These are phyloP conservation scores for Lichtheimia hyalospora DNA, from an alignment of 371 early-diverging fungal genomes.

Conservation along the genomic window DNA sequence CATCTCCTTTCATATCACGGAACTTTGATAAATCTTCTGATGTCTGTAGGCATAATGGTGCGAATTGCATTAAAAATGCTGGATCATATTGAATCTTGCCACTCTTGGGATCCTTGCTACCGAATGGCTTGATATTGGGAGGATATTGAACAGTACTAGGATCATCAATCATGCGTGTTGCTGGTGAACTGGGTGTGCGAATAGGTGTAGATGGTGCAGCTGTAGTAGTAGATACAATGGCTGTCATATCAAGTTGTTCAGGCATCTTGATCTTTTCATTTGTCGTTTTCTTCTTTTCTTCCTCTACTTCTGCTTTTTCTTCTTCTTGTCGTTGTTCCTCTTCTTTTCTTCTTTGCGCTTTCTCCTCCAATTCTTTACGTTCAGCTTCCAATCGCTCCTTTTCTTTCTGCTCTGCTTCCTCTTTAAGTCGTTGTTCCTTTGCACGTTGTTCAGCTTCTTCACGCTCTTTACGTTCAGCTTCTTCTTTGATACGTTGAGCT, in stretches of 20 bases:
- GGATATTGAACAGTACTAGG: slow-evolving; percentile 43
- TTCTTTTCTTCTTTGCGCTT: slow-evolving; percentile 33
- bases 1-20: slow-evolving; percentile 62
- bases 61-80: slow-evolving; percentile 83
- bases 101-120: slow-evolving; percentile 30
- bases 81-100: slow-evolving; percentile 66
- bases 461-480: slow-evolving; percentile 32
- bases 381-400: slow-evolving; percentile 34
- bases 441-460: slow-evolving; percentile 27
- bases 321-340: slow-evolving; percentile 15
- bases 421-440: slow-evolving; percentile 25
- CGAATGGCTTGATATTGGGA: slow-evolving; percentile 39
- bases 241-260: slow-evolving; percentile 31
- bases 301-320: slow-evolving; percentile 25
- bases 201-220: slow-evolving; percentile 8
- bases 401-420: slow-evolving; percentile 25
- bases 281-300: slow-evolving; percentile 31
- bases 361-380: slow-evolving; percentile 37
- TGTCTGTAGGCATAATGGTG: slow-evolving; percentile 61
- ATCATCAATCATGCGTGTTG: slow-evolving; percentile 35
- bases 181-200: slow-evolving; percentile 26
- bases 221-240: slow-evolving; percentile 9
- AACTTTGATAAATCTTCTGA: slow-evolving; percentile 72
- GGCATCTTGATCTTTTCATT: slow-evolving; percentile 16
- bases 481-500: slow-evolving; percentile 38